Base-by-base conservation (phyloP, 176 grass and related monocot species). In the Otatea glauca region DNA sequence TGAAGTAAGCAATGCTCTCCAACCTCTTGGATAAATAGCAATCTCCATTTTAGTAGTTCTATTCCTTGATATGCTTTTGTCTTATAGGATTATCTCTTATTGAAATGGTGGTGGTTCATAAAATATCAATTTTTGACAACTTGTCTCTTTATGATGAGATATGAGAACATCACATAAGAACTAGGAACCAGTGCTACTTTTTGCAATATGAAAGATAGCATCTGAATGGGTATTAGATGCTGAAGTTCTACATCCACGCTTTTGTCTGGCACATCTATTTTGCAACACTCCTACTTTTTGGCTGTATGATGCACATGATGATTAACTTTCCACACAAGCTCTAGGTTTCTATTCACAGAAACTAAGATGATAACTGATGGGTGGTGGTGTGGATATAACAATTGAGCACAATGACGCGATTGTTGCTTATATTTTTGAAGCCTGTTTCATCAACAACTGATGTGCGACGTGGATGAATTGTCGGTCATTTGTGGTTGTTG, bases 1-100 rank as follows among this genome's bases (percentile, higher is more conserved):
- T 99, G 77, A 96, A 92, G 93, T 99, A 95, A 98, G 96, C 70
- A 77, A 68, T 75, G 27, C 37, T 66, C 34, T 81, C 62, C 54
- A n/a, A 39, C 16, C 68, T 78, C 56, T 78, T 73, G 38, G 8
- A 78, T 68, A 77, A 65, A 73, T 49, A 47, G 0, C 23, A 39
- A 3, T 50, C 0, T 62, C 68, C 54, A 56, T 91, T 70, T 60
- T 29, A 45, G 42, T 73, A 37, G 13, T 77, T 76, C 24, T 16
- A 72, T 83, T 74, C 11, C 20, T 27, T 56, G 42, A 23, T 44
- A 43, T 84, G 25, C 0, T 41, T 72, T 15, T 53, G 65, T 68
- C 43, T 47, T 65, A 56, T 42, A 53, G 9, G 8, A 43, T 37
- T 78, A 55, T 43, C 20, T 81, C 24, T 58, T 78, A 39, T 2